phyloP scores from a whole-genome alignment of 2,329 filamentous ascomycete genomes.

The Biscogniauxia sp. region DNA sequence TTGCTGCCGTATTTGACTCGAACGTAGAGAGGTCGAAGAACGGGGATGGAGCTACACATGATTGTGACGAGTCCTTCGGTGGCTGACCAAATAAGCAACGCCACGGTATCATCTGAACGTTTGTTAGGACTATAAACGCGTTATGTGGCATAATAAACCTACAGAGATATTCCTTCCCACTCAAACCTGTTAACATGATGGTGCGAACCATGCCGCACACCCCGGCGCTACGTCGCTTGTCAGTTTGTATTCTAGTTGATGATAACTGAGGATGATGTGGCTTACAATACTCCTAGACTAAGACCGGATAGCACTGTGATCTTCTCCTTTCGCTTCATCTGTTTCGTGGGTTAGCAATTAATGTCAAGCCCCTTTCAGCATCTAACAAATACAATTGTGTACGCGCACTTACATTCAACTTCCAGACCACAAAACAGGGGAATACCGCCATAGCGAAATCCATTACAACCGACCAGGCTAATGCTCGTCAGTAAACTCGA shows the following conservation, averaged over 20 bases:
- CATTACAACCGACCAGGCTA: slow-evolving; percentile 24
- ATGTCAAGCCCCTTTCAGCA: too few species aligned
- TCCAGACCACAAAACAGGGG: slow-evolving; percentile 45
- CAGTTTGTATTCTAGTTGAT: slow-evolving; percentile 16
- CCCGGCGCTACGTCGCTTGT: slow-evolving; percentile 19
- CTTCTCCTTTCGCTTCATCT: slow-evolving; percentile 44
- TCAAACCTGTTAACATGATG: slow-evolving; percentile 25
- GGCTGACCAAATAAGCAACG: slow-evolving; percentile 37
- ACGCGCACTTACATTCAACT: slow-evolving; percentile 27
- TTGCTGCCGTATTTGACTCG: slow-evolving; percentile 9
- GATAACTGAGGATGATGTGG: slow-evolving; percentile 3
- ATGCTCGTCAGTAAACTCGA: neutral
- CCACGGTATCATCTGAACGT: slow-evolving; percentile 34
- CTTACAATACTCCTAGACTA: slow-evolving; percentile 42
- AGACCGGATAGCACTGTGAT: slow-evolving; percentile 41
- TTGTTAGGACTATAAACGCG: slow-evolving; percentile 8
- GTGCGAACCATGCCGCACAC: slow-evolving; percentile 31
- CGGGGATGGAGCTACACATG: slow-evolving; percentile 40
- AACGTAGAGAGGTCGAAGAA: slow-evolving; percentile 37
- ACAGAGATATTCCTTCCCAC: slow-evolving; percentile 31
- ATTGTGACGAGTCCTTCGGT: slow-evolving; percentile 40
- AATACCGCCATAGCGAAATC: slow-evolving; percentile 41
- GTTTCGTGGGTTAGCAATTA: neutral
- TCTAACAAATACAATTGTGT: too few species aligned
- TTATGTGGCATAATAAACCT: slow-evolving; percentile 20